Evolutionary conservation across 805 yeast genomes (phyloP), one percentile per base, ranked within the genome.

Genomic region (Candida ascalaphidarum): DNA sequence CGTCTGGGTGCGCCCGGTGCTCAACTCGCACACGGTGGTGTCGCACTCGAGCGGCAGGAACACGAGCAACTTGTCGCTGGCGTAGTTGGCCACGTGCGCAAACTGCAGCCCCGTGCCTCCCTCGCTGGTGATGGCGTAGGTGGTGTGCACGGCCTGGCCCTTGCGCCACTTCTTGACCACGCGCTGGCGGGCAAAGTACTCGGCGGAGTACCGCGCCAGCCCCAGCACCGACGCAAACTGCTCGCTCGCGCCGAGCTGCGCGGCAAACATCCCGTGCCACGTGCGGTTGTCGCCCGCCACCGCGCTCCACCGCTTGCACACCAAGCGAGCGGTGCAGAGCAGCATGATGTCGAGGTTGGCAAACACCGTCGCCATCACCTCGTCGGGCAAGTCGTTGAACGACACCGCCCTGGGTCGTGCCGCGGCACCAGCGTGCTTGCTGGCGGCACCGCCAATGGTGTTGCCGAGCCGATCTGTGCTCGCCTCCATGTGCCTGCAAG

Each of bases 301-400:
- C 22, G 36, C 35, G 34, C 61, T 51, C 79, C 79, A 72, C 25
- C 52, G 40, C 28, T 50, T 56, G 36, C 77, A 71, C 5, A 72
- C 79, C 13, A 55, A 36, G 6, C 70, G 52, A 6, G 64, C 40
- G 12, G 40, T 45, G 28, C 51, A 51, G 25, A 72, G 47, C 17
- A 71, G 63, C 3, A 47, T 37, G 3, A 72, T 65, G 30, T 71
- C 73, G 6, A 71, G 55, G 29, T 59, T 48, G 4, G 66, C 48
- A 38, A 72, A 68, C 11, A 72, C 52, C 17, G 52, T 45, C 29
- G 66, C 58, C 28, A 72, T 44, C 2, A 71, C 33, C 39, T 72
- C 79, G 2, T 50, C 29, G 2, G 78, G 77, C n/a, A 71, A n/a
- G n/a, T n/a, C n/a, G n/a, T n/a, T n/a, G n/a, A n/a, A n/a, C n/a